A percentile compares a stretch with the other conserved stretches of the same genome.
These are phyloP conservation scores for Cymodocea nodosa DNA, from an alignment of 116 monocot genomes.

Conservation along the genomic window DNA sequence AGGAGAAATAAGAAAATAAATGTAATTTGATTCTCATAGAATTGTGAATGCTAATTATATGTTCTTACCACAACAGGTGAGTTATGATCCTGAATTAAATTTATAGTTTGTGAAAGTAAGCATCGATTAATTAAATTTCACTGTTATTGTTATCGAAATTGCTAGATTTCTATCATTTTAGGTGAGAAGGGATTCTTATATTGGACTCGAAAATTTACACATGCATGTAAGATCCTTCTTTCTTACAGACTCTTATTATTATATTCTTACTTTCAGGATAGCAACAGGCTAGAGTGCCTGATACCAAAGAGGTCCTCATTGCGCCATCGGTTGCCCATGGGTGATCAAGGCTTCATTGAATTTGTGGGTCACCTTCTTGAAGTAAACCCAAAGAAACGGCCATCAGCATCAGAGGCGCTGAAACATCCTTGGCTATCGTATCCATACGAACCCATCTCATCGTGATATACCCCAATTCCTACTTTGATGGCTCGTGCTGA, in stretches of 20 bases:
- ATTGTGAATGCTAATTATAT: too few species aligned
- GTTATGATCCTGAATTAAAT: too few species aligned
- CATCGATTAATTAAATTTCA: too few species aligned
- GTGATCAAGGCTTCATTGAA: slow-evolving; percentile 79
- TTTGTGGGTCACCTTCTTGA: slow-evolving; percentile 82
- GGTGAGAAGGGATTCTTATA: too few species aligned
- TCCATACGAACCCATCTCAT: slow-evolving; percentile 96
- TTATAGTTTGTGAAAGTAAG: too few species aligned
- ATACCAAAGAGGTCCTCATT: slow-evolving; percentile 91
- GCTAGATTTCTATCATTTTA: too few species aligned
- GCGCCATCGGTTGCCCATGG: slow-evolving; percentile 83
- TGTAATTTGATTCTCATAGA: too few species aligned
- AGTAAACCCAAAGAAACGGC: slow-evolving; percentile 86
- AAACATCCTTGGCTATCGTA: slow-evolving; percentile 90
- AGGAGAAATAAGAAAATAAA: too few species aligned
- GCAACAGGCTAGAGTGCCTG: slow-evolving; percentile 73
- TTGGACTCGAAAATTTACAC: neutral
- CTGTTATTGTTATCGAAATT: too few species aligned
- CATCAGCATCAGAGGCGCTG: slow-evolving; percentile 68
- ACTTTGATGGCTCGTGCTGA: neutral
- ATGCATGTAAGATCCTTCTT: neutral
- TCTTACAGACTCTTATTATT: neutral
- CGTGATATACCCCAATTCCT: slow-evolving; percentile 21
- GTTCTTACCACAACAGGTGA: too few species aligned
- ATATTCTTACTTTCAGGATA: slow-evolving; percentile 42